Base-by-base conservation (phyloP, 1,139 yeast genomes). In the Debaryomyces robertsiae region DNA sequence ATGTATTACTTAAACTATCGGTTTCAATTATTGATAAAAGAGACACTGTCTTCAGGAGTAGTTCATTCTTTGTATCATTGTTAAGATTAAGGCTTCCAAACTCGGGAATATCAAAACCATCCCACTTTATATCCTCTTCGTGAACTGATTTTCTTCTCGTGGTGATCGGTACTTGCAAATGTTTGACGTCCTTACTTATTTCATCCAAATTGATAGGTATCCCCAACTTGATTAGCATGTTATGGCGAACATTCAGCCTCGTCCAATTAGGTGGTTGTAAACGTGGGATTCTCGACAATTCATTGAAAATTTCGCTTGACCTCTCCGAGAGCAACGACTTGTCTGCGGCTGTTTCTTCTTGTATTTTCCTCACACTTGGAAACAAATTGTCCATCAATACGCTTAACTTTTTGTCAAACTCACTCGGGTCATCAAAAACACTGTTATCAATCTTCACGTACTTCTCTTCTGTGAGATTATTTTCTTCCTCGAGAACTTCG, bases 141-240 rank as follows among this genome's bases (percentile, higher is more conserved):
- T 58, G 54, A 11, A 63, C 48, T 6, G 65, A 58, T 41, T 52
- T 55, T 29, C 58, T 50, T 35, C 63, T 46, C 2, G 27, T 38
- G 23, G 34, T 35, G 23, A 4, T 32, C 18, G 39, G 36, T 24
- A 32, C 39, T 36, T 34, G 44, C 18, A 10, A 27, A 11, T 30
- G 24, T 15, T 19, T 16, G 11, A 27, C 42, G 33, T 24, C 44
- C 33, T 6, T 25, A 11, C 14, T 45, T 40, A 10, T 45, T 47
- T 77, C 81, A 52, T 80, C 84, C 27, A 79, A 59, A 47, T 80
- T 79, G 30, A 81, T 71, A 0, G 86, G 85, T 6, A 82, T 72
- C 0, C 85, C 85, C 30, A 82, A 61, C 10, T 77, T 71, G 11
- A 79, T 69, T 32, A 83, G 64, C 36, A 83, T 58, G 47, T 73